Percentiles rank a stretch among this genome's conserved stretches.
Conservation (phyloP, 2,329 filamentous ascomycete genomes). For the Fusarium vanettenii region DNA sequence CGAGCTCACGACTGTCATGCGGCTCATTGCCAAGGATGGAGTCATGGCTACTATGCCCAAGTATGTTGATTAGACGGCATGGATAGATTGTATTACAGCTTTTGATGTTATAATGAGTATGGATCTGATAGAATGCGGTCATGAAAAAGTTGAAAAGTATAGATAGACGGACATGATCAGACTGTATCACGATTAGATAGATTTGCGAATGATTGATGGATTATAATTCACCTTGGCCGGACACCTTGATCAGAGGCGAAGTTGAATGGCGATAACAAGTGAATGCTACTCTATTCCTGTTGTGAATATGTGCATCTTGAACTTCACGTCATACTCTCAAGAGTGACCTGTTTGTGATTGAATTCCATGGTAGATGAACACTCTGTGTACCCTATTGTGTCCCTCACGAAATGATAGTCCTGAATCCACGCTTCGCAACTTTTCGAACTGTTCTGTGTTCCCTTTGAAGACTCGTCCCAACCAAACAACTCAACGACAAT, state of each 20-base stretch:
- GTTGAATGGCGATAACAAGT: too few species aligned
- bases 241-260: not conserved
- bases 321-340: not conserved
- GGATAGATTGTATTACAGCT: not conserved
- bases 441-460: not conserved
- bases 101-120: not conserved
- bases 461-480: not conserved
- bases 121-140: not conserved
- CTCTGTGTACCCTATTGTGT: not conserved
- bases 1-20: conserved; percentile 60
- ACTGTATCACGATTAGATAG: not conserved
- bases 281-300: too few species aligned
- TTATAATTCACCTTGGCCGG: not conserved
- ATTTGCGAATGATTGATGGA: not conserved
- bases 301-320: not conserved
- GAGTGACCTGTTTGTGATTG: not conserved
- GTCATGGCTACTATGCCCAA: conserved; percentile 62
- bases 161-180: not conserved
- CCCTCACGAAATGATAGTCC: not conserved
- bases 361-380: not conserved
- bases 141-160: not conserved
- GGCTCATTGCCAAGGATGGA: conserved; percentile 59
- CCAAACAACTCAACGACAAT: not conserved
- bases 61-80: conserved; percentile 50
- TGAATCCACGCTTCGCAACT: not conserved